phyloP scores from a whole-genome alignment of 129 eudicot genomes.

The Deinandra increscens region DNA sequence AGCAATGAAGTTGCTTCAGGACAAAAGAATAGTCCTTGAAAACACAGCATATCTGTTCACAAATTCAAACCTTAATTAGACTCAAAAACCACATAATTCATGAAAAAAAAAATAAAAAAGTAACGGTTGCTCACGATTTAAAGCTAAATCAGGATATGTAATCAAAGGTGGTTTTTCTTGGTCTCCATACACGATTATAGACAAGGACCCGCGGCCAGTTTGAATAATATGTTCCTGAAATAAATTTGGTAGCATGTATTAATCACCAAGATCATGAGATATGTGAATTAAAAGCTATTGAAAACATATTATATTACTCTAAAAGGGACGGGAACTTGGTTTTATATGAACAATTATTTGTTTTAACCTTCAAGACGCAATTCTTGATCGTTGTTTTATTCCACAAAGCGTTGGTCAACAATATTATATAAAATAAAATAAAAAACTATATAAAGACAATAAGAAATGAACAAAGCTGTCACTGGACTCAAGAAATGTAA shows the following conservation, averaged over 20 bases:
- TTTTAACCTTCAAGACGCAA: slow-evolving; percentile 15
- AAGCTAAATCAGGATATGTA: slow-evolving; percentile 96
- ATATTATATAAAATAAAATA: background rate
- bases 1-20: slow-evolving; percentile 97
- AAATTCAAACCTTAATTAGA: background rate
- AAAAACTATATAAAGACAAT: slow-evolving; percentile 18
- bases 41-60: slow-evolving; percentile 89
- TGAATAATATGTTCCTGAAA: slow-evolving; percentile 78
- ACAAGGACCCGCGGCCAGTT: slow-evolving; percentile 74
- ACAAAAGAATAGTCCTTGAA: slow-evolving; percentile 97
- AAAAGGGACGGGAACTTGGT: slow-evolving; percentile 14
- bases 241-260: slow-evolving; percentile 14
- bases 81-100: background rate
- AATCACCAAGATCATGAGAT: slow-evolving; percentile 9
- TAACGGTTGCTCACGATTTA: slow-evolving; percentile 66
- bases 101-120: slow-evolving; percentile 4
- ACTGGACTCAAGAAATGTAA: slow-evolving; percentile 30
- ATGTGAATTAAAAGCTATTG: slow-evolving; percentile 11
- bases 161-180: slow-evolving; percentile 88
- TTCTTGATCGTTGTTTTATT: slow-evolving; percentile 24
- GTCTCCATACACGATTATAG: slow-evolving; percentile 96
- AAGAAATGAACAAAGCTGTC: slow-evolving; percentile 20
- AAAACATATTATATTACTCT: background rate
- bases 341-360: slow-evolving; percentile 27
- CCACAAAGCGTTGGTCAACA: slow-evolving; percentile 14